Conservation (phyloP, 352 stramenopile species). For the Globisporangium barbulae region DNA sequence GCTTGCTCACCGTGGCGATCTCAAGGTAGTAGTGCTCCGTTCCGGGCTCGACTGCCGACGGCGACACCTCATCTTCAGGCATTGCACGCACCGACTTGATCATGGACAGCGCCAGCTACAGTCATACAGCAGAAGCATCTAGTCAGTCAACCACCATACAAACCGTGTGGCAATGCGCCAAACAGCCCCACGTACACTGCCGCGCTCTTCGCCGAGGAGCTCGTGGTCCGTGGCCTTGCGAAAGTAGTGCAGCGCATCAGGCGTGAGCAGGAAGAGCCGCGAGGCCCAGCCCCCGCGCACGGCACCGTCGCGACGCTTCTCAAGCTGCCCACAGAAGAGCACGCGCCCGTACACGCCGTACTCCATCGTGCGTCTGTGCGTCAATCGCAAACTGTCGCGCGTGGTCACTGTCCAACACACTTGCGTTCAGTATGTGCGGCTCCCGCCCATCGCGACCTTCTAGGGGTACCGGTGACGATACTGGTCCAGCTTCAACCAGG, state of each 20-base stretch:
- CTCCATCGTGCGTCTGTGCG: slow-evolving; percentile 28
- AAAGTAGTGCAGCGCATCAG: slow-evolving; percentile 79
- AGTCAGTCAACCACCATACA: not conserved
- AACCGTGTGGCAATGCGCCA: not conserved
- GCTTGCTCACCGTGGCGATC: slow-evolving; percentile 53
- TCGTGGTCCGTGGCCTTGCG: slow-evolving; percentile 68
- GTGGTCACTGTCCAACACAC: slow-evolving; percentile 1
- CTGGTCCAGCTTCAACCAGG: slow-evolving; percentile 18
- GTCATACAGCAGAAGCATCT: slow-evolving; percentile 1
- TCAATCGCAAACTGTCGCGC: slow-evolving; percentile 3
- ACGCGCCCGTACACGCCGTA: slow-evolving; percentile 73
- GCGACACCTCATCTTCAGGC: slow-evolving; percentile 64
- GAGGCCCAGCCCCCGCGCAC: slow-evolving; percentile 72
- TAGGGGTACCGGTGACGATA: not conserved
- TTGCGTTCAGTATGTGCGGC: slow-evolving; percentile 1
- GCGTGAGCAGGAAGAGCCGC: slow-evolving; percentile 79
- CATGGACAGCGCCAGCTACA: slow-evolving; percentile 51
- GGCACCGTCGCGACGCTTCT: slow-evolving; percentile 73
- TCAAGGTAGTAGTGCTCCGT: slow-evolving; percentile 81
- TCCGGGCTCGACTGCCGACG: slow-evolving; percentile 44
- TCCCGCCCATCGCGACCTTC: not conserved
- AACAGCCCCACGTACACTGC: slow-evolving; percentile 31
- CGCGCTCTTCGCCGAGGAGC: slow-evolving; percentile 76
- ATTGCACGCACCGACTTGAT: slow-evolving; percentile 75
- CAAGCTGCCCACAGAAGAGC: slow-evolving; percentile 69